These are phyloP conservation scores for Quercus tomentella DNA, from an alignment of 331 rosid genomes.

Conservation along the genomic window DNA sequence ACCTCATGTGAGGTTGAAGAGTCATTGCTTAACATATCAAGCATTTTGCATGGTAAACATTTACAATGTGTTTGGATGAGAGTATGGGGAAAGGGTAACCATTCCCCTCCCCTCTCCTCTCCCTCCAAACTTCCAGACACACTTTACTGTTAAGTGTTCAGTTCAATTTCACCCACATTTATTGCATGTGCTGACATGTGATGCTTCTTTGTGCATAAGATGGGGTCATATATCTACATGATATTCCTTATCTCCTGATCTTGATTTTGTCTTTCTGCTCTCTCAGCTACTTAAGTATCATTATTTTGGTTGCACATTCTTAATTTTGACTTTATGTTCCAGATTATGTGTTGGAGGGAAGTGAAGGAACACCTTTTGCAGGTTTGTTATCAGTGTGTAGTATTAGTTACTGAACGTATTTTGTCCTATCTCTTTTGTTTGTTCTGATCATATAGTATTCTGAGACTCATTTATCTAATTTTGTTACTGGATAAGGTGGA, in stretches of 20 bases:
- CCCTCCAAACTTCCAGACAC: too few species aligned
- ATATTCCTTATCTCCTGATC: neutral
- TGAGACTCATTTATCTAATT: neutral
- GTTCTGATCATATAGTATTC: neutral
- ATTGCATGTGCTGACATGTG: neutral
- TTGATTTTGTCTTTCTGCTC: neutral
- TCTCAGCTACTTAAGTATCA: constrained; percentile 13
- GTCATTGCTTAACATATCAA: neutral
- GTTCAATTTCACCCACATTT: neutral
- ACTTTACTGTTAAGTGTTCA: neutral
- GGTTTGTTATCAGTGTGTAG: constrained; percentile 36
- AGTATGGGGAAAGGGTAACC: too few species aligned
- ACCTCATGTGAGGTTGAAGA: neutral
- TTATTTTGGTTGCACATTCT: constrained; percentile 13
- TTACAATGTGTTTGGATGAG: too few species aligned
- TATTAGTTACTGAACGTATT: constrained; percentile 9
- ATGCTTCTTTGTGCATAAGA: neutral
- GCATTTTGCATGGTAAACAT: neutral
- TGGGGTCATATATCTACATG: neutral
- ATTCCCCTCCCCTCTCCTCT: too few species aligned
- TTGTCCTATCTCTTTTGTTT: constrained; percentile 4
- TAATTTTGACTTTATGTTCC: constrained; percentile 29
- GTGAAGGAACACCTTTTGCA: constrained; percentile 95
- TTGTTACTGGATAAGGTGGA: constrained; percentile 56
- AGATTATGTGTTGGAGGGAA: constrained; percentile 99